Base-by-base conservation (phyloP, 2,329 filamentous ascomycete genomes). In the Fusarium sp. region DNA sequence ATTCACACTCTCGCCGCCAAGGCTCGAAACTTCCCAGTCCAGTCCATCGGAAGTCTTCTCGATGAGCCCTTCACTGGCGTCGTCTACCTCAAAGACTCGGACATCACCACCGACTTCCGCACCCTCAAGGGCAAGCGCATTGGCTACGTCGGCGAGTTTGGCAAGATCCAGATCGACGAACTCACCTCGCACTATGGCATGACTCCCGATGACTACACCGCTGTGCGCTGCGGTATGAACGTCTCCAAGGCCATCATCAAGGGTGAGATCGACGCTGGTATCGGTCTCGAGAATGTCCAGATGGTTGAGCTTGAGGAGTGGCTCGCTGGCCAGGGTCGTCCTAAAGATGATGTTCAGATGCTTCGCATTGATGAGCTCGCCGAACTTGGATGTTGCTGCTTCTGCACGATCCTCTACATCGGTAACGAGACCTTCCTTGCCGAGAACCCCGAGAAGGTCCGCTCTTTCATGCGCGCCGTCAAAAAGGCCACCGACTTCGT, bases 121-220 rank as follows among this genome's bases (percentile, higher is more conserved):
- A 90, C 90, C 42, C 87, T 94, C 73, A 91, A 90, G 80, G 91
- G 91, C 72, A 93, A 93, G 82, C 88, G 86, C 25, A 94, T 94
- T 77, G 92, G 92, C 77, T 94, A 94, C 72, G 91, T 94, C 60
- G 91, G 91, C 74, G 92, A 94, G 78, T 94, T 94, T 69, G 92
- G 92, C 80, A 94, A 91, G 87, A 93, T 94, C 78, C 91, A 94
- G 82, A 93, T 94, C 72, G 92, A 94, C 78, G 92, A 94, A 78
- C 86, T 94, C 67, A 94, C 91, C 51, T 89, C 89, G 47, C 88
- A 94, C 85, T 93, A 93, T 78, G 91, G 90, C 77, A 92, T 94
- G 88, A 85, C 86, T 2, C 88, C 91, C 0, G 80, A 83, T 8
- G 91, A 94, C 82, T 94, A 94, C 84, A 92, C 90, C 2, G 91